These are phyloP conservation scores for Cucumis hystrix DNA, from an alignment of 306 rosid species.

Conservation along the genomic window DNA sequence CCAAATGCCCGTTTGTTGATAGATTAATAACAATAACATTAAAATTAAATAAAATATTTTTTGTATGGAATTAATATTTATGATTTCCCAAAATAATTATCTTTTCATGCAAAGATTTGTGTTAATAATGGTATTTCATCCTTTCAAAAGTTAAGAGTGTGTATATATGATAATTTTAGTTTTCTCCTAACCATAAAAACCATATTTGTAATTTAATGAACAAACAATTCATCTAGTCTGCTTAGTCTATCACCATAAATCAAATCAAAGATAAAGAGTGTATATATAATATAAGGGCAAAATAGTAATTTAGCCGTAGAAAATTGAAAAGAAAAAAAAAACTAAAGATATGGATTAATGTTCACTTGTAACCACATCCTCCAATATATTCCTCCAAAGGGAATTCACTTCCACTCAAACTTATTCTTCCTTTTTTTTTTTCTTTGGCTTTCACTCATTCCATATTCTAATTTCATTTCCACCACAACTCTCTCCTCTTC, in stretches of 20 bases:
- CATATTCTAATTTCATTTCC: background rate
- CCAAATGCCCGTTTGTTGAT: background rate
- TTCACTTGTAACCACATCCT: slow-evolving; percentile 8
- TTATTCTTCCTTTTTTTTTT: background rate
- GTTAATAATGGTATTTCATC: background rate
- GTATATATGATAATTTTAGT: too few species aligned
- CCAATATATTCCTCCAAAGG: slow-evolving; percentile 18
- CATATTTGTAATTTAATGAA: too few species aligned
- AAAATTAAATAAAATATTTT: too few species aligned
- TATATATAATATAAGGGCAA: background rate
- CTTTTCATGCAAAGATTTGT: background rate
- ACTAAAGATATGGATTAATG: background rate
- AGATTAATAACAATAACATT: too few species aligned
- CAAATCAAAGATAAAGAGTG: background rate
- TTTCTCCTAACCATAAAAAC: too few species aligned
- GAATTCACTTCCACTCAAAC: slow-evolving; percentile 16
- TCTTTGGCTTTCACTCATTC: background rate
- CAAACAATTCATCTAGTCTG: too few species aligned
- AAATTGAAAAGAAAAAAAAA: background rate
- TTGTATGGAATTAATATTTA: background rate
- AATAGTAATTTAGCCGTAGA: background rate
- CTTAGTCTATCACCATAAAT: too few species aligned
- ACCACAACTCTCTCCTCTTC: slow-evolving; percentile 4
- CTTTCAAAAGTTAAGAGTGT: background rate
- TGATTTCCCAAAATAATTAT: background rate